Conservation (phyloP, 2,329 filamentous ascomycete species). For the Pseudohalonectria lignicola region DNA sequence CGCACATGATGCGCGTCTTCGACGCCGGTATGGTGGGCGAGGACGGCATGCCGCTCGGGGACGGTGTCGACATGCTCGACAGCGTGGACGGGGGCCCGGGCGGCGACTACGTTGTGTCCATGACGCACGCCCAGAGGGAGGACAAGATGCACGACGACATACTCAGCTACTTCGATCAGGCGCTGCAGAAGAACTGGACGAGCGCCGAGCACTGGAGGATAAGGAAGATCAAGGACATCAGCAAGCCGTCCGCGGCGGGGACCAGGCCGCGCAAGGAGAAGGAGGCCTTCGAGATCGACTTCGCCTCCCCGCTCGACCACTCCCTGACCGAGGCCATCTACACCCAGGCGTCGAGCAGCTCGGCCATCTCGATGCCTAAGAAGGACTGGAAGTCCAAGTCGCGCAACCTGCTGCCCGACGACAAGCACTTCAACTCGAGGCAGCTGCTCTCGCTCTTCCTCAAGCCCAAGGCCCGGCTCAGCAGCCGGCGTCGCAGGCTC, state of each 20-base stretch:
- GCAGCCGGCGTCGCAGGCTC: constrained; percentile 45
- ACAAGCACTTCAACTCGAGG: constrained; percentile 96
- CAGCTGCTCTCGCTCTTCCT: constrained; percentile 84
- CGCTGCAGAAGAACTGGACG: constrained; percentile 92
- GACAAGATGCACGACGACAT: constrained; percentile 83
- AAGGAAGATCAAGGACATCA: constrained; percentile 72
- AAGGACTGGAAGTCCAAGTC: constrained; percentile 94
- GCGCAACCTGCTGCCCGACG: constrained; percentile 85
- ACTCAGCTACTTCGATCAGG: constrained; percentile 95
- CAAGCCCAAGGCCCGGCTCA: constrained; percentile 83
- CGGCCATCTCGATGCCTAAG: constrained; percentile 76
- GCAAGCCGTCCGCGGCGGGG: constrained; percentile 50
- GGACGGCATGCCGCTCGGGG: constrained; percentile 34
- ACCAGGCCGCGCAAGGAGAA: constrained; percentile 79
- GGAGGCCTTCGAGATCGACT: constrained; percentile 92
- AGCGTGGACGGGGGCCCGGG: constrained; percentile 43
- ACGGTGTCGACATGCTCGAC: constrained; percentile 48
- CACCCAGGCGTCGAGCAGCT: constrained; percentile 69
- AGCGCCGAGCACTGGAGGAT: constrained; percentile 99
- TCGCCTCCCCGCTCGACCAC: constrained; percentile 62
- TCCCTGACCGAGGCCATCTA: constrained; percentile 67
- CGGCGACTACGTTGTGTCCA: constrained; percentile 68
- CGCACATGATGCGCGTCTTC: constrained; percentile 76
- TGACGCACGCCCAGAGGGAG: constrained; percentile 55
- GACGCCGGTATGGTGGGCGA: constrained; percentile 49